Base-by-base conservation (phyloP, 345 rosid species). In the Brassica juncea region DNA sequence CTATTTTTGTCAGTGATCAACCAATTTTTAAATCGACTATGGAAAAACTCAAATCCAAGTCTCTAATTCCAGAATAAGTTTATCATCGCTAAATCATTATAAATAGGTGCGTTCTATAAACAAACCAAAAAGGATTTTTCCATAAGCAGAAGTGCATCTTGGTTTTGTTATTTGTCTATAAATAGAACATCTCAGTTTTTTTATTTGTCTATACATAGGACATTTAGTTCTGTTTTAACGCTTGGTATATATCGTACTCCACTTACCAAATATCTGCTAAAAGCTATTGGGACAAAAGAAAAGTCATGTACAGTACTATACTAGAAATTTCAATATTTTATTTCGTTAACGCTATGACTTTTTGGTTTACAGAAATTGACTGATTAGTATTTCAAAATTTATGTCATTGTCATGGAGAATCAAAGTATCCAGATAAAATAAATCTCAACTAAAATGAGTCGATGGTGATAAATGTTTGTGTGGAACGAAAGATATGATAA, bases 331-430 rank as follows among this genome's bases (percentile, higher is more conserved):
- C 44, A 28, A 52, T 55, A 71, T 25, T 39, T 64, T 0, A 52
- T 71, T 55, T 65, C 67, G 31, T 71, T 39, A 11, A 55, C 23
- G 60, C 11, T 15, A 63, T 35, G 81, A 64, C 58, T 77, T 77
- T 63, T 71, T 65, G 67, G 60, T 63, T 55, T 66, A 4, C 34
- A 27, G 58, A 55, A 62, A 65, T n/a, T 16, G 66, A 71, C 72
- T 71, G 44, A 54, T 25, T 6, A 35, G 32, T 77, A 34, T 63
- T 34, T 54, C 39, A 34, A 52, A 71, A 64, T 6, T n/a, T 32
- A n/a, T 47, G 64, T 70, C 70, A 6, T 70, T 49, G 63, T 77
- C 70, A 70, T n/a, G 42, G 4, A 70, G 23, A 71, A 71, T 28
- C 52, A 70, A 62, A 68, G 62, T 42, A 59, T 76, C 73, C 15